Conservation (phyloP, 164 flowering plant species). For the Nymphaea thermarum region DNA sequence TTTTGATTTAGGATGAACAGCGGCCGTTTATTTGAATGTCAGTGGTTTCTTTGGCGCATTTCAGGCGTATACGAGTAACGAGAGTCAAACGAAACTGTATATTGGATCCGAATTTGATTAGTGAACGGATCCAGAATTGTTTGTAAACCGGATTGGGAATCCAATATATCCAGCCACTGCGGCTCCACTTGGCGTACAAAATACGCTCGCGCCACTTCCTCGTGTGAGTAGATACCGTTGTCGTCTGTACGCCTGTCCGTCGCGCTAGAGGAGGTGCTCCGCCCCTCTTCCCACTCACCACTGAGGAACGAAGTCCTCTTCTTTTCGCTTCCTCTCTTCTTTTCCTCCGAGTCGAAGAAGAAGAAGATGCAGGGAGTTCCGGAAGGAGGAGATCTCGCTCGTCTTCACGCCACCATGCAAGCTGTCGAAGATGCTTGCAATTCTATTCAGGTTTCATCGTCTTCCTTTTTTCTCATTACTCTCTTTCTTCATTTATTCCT, state of each 20-base stretch:
- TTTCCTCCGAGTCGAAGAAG: not conserved
- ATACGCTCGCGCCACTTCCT: not conserved
- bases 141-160: too few species aligned
- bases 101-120: too few species aligned
- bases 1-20: too few species aligned
- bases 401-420: constrained; percentile 72
- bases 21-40: too few species aligned
- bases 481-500: not conserved
- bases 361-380: constrained; percentile 30
- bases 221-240: not conserved
- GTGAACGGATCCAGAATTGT: too few species aligned
- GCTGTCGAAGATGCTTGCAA: constrained; percentile 77
- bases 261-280: not conserved
- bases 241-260: not conserved
- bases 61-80: too few species aligned
- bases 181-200: not conserved
- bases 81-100: too few species aligned
- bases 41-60: too few species aligned
- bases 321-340: not conserved
- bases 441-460: constrained; percentile 59
- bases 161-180: too few species aligned
- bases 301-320: not conserved
- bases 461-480: not conserved
- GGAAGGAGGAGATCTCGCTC: constrained; percentile 35
- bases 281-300: not conserved